phyloP scores from a whole-genome alignment of 306 rosid species.

The Dicorynia guianensis region DNA sequence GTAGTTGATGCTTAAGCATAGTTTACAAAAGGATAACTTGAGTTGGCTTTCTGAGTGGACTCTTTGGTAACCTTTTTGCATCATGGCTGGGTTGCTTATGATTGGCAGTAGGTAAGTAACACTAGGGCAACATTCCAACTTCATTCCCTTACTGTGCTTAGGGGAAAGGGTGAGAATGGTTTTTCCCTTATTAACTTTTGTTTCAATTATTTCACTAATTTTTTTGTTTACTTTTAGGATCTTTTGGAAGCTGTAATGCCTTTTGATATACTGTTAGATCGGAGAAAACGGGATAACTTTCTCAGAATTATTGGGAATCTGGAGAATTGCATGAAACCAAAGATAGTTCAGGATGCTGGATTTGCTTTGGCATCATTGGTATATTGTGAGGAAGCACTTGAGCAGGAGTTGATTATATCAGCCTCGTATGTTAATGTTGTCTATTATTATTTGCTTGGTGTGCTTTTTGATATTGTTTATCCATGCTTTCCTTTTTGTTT shows the following conservation, averaged over 20 bases:
- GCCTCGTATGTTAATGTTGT: slow-evolving; percentile 78
- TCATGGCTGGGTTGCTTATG: slow-evolving; percentile 16
- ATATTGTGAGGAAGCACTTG: slow-evolving; percentile 91
- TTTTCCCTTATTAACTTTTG: background rate
- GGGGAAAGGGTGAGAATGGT: slow-evolving; percentile 32
- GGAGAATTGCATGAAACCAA: slow-evolving; percentile 60
- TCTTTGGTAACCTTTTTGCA: slow-evolving; percentile 25
- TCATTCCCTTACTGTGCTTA: slow-evolving; percentile 24
- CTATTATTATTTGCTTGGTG: slow-evolving; percentile 41
- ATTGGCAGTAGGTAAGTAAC: slow-evolving; percentile 19
- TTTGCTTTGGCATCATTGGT: slow-evolving; percentile 87
- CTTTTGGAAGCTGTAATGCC: slow-evolving; percentile 95
- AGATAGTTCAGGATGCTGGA: slow-evolving; percentile 87
- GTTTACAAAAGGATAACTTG: slow-evolving; percentile 1
- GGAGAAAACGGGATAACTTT: slow-evolving; percentile 73
- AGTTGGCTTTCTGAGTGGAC: slow-evolving; percentile 37
- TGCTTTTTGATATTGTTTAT: slow-evolving; percentile 38
- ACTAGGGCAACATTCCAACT: slow-evolving; percentile 28
- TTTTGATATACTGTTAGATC: slow-evolving; percentile 82
- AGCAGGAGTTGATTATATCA: slow-evolving; percentile 86
- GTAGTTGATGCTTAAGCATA: slow-evolving; percentile 13
- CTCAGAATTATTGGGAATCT: slow-evolving; percentile 61
- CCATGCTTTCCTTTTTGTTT: slow-evolving; percentile 25
- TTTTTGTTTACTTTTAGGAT: slow-evolving; percentile 66
- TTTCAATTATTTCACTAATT: slow-evolving; percentile 13